Base-by-base conservation (phyloP, 176 grass and related monocot species). In the Aegilops longissima region DNA sequence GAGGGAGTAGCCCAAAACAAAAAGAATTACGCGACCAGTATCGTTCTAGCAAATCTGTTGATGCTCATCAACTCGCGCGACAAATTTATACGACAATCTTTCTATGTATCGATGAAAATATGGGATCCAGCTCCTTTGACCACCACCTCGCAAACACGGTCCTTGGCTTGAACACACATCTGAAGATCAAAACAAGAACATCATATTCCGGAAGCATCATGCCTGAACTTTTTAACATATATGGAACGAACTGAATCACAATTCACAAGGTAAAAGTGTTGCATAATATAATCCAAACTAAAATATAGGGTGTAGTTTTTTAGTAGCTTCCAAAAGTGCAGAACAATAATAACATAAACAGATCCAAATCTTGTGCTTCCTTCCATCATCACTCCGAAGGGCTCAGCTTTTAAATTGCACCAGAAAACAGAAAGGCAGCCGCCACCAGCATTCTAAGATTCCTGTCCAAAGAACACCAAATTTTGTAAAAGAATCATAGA, bases 141-240 rank as follows among this genome's bases (percentile, higher is more conserved):
- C 65, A 20, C 64, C 67, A 45, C 70, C 70, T 73, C 20, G 47
- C 49, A 73, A 84, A 27, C 33, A 85, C 66, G 76, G 31, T 80
- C 84, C 66, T 86, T 70, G 9, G 12, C 70, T 89, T 86, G 84
- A 64, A 42, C 64, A 83, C 24, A 45, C 74, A 90, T 79, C 89
- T 91, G 80, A 80, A 91, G 27, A 84, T 35, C 85, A 90, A 76
- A 91, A 84, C 81, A 80, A 87, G 76, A 91, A 38, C 47, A 87
- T 87, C 72, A 75, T 25, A 20, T 20, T 87, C 72, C 4, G 13
- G 45, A 47, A 30, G 42, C 72, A 51, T 87, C 89, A 87, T 51
- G 20, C 67, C 68, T 69, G 69, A 67, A 31, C 21, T 84, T 83
- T 68, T 75, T 79, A 79, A 87, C 42, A 44, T 21, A 87, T 34